Evolutionary conservation across 2,329 filamentous ascomycete species (phyloP).

Genomic region (Tolypocladium sp.): DNA sequence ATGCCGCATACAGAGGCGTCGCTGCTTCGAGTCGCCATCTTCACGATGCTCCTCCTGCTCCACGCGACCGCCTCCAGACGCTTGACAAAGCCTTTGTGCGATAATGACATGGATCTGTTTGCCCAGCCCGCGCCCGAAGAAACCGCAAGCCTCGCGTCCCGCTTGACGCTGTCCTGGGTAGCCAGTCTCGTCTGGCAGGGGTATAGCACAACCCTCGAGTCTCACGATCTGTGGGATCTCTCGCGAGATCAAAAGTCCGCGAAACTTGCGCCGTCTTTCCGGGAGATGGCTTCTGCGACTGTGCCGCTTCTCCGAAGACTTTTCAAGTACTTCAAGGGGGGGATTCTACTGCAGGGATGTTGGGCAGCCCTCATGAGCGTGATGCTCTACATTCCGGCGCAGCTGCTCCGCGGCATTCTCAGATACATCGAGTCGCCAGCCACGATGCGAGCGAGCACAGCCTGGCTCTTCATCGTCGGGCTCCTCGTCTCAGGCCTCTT

Average conservation of each 20-base stretch:
- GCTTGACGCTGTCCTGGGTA: background rate
- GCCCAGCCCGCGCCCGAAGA: background rate
- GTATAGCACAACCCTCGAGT: background rate
- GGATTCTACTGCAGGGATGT: background rate
- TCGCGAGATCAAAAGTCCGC: background rate
- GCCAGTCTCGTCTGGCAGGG: background rate
- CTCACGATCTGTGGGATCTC: background rate
- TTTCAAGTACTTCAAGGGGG: background rate
- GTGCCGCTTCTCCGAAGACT: background rate
- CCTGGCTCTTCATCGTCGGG: background rate
- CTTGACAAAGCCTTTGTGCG: background rate
- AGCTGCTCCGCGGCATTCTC: background rate
- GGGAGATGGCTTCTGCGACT: background rate
- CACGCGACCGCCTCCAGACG: background rate
- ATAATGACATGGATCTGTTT: background rate
- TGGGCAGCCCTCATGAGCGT: background rate
- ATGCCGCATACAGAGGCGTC: background rate
- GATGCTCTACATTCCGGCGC: background rate
- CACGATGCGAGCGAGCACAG: background rate
- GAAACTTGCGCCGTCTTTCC: background rate
- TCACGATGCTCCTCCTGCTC: background rate
- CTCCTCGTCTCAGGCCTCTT: background rate
- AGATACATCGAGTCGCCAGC: background rate
- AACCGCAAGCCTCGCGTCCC: background rate
- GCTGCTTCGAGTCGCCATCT: background rate